phyloP scores from a whole-genome alignment of 164 flowering plant genomes.

The Dillenia suffruticosa region DNA sequence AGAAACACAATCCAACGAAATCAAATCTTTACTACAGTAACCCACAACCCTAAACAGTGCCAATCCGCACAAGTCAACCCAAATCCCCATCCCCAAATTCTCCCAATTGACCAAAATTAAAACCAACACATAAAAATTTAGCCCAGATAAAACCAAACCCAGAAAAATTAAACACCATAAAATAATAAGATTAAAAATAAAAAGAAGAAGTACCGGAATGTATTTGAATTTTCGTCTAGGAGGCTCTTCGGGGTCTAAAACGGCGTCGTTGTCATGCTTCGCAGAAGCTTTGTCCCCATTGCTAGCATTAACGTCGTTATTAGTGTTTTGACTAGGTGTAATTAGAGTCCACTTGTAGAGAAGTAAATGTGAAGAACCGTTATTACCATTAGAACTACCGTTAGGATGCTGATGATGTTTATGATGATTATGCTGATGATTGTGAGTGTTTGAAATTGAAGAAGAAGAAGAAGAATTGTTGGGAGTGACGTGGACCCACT shows the following conservation, averaged over 20 bases:
- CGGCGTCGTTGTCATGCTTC: constrained; percentile 28
- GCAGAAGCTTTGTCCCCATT: constrained; percentile 21
- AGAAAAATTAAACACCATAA: background rate
- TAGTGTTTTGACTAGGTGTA: constrained; percentile 30
- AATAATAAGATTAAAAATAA: background rate
- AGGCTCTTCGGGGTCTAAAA: constrained; percentile 44
- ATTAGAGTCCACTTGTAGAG: constrained; percentile 90
- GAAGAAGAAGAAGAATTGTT: constrained; percentile 15
- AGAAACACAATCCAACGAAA: too few relatives aligned
- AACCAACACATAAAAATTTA: background rate
- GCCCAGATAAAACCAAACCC: background rate
- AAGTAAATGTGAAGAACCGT: constrained; percentile 52
- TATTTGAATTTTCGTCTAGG: constrained; percentile 66
- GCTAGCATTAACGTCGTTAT: constrained; percentile 5
- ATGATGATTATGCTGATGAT: constrained; percentile 8
- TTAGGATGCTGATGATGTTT: constrained; percentile 11
- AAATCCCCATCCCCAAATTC: constrained; percentile 4
- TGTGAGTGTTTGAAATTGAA: background rate
- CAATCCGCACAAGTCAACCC: background rate
- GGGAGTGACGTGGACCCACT: constrained; percentile 74
- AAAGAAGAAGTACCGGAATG: constrained; percentile 59
- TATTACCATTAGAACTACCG: constrained; percentile 35
- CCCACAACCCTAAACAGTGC: too few relatives aligned
- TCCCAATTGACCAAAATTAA: background rate
- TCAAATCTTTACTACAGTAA: too few relatives aligned